These are phyloP conservation scores for Penicillium canescens DNA, from an alignment of 495 filamentous ascomycete genomes.

Conservation along the genomic window DNA sequence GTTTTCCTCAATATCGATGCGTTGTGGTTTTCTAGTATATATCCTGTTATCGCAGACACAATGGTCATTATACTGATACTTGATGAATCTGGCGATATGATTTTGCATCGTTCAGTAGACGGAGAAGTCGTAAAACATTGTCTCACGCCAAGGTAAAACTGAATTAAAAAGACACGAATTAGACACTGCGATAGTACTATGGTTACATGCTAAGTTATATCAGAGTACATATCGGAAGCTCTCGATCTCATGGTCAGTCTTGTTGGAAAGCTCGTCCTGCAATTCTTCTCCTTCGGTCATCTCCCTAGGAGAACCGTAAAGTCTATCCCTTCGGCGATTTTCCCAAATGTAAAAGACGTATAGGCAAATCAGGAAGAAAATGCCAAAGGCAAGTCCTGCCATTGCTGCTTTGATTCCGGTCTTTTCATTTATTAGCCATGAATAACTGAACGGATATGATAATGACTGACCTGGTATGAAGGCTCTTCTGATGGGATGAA, in stretches of 20 bases:
- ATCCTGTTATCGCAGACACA: too few relatives aligned
- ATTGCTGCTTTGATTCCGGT: constrained; percentile 33
- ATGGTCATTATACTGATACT: too few relatives aligned
- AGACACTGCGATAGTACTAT: too few relatives aligned
- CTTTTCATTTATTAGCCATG: constrained; percentile 6
- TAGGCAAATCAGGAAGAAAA: constrained; percentile 25
- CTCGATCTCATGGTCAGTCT: constrained; percentile 33
- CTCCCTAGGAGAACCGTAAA: constrained; percentile 22
- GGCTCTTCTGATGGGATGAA: constrained; percentile 37
- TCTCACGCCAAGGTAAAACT: too few relatives aligned
- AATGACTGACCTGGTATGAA: constrained; percentile 27
- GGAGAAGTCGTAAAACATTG: too few relatives aligned
- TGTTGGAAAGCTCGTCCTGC: constrained; percentile 31
- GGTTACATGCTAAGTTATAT: neutral
- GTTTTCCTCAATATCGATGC: too few relatives aligned
- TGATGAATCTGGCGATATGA: too few relatives aligned
- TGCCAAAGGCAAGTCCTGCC: constrained; percentile 26
- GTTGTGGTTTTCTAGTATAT: too few relatives aligned
- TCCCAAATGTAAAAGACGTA: constrained; percentile 25
- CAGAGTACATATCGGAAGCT: constrained; percentile 35
- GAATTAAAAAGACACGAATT: too few relatives aligned
- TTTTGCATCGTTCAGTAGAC: too few relatives aligned
- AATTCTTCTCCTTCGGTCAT: constrained; percentile 26
- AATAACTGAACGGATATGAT: neutral
- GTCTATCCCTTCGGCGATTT: constrained; percentile 25